These are phyloP conservation scores for Bruguiera sexangula DNA, from an alignment of 345 rosid species.

Conservation along the genomic window DNA sequence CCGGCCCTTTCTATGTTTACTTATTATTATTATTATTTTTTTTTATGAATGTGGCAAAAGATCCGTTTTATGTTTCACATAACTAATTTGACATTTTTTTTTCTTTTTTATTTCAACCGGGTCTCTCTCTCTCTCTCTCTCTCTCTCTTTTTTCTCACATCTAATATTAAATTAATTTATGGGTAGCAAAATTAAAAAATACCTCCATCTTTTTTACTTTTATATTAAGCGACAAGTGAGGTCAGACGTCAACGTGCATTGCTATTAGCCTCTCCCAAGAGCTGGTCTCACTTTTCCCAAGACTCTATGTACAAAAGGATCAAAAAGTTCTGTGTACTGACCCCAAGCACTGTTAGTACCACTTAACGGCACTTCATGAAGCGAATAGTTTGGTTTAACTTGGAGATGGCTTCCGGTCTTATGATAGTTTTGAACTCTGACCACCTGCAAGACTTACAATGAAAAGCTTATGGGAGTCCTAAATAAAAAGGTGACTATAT, in stretches of 20 bases:
- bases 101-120: no score
- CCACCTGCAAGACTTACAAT: not conserved
- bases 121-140: no score
- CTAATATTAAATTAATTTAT: no score
- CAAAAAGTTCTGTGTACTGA: constrained; percentile 27
- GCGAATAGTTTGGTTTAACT: constrained; percentile 10
- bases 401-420: constrained; percentile 3
- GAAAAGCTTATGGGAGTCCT: no score
- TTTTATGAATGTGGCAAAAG: no score
- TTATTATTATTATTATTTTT: no score
- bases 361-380: constrained; percentile 4
- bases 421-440: not conserved
- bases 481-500: no score
- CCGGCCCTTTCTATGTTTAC: no score
- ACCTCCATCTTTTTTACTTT: constrained; percentile 14
- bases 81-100: no score
- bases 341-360: constrained; percentile 10
- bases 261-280: constrained; percentile 27
- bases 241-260: constrained; percentile 21
- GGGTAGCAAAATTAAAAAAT: no score
- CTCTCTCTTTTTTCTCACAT: no score
- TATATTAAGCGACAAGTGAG: constrained; percentile 12
- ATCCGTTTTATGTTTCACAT: no score
- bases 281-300: constrained; percentile 23
- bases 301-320: constrained; percentile 20